A percentile compares a stretch with the other conserved stretches of the same genome.
Conservation (phyloP, 192 early-diverging fungal species). For the Allomyces arbusculus region DNA sequence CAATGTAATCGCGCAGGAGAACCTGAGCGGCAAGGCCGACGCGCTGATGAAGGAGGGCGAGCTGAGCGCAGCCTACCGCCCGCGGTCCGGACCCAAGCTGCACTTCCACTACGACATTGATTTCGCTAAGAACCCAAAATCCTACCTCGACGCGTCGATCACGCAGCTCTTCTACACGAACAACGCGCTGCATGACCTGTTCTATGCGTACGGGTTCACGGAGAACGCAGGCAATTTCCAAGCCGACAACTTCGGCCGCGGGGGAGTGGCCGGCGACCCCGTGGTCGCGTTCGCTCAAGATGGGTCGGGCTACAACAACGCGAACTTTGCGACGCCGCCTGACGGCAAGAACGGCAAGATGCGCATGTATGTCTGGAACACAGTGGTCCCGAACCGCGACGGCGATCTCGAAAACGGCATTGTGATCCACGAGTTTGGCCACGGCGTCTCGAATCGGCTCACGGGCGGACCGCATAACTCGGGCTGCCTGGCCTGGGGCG, state of each 20-base stretch:
- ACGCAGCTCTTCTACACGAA: constrained; percentile 31
- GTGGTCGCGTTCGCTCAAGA: constrained; percentile 86
- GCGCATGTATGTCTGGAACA: constrained; percentile 91
- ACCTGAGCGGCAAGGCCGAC: constrained; percentile 44
- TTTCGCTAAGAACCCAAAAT: constrained; percentile 12
- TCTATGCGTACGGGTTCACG: constrained; percentile 74
- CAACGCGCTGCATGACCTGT: constrained; percentile 67
- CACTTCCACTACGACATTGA: constrained; percentile 15
- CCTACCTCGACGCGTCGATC: constrained; percentile 27
- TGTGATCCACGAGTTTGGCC: constrained; percentile 82
- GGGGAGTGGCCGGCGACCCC: constrained; percentile 59
- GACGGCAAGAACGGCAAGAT: constrained; percentile 78
- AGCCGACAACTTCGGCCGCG: constrained; percentile 59
- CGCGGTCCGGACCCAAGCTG: no score
- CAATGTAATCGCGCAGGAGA: constrained; percentile 80
- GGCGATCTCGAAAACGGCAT: constrained; percentile 82
- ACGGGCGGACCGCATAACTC: constrained; percentile 82
- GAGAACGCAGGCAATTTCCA: constrained; percentile 90
- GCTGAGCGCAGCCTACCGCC: constrained; percentile 1
- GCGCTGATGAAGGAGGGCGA: constrained; percentile 38
- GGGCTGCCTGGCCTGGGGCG: constrained; percentile 70
- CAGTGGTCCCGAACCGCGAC: constrained; percentile 47
- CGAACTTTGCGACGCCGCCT: constrained; percentile 88
- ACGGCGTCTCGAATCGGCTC: constrained; percentile 77
- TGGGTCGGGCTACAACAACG: constrained; percentile 76